These are phyloP conservation scores for Cystobasidium pallidum DNA, from an alignment of 1,284 basidiomycete genomes.

Conservation along the genomic window DNA sequence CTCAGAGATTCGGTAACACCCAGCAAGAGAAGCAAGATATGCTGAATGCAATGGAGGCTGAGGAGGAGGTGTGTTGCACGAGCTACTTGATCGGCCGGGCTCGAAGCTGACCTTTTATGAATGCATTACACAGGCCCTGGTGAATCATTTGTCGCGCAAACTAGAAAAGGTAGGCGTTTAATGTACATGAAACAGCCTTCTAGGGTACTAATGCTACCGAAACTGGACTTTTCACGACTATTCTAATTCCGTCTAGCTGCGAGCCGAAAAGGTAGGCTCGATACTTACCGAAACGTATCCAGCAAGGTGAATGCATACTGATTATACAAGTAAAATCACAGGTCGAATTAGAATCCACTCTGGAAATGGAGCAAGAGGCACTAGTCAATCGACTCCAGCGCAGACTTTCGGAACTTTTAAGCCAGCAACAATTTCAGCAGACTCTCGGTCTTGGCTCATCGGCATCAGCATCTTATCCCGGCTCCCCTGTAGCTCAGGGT, in stretches of 20 bases:
- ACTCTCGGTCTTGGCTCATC: constrained; percentile 17
- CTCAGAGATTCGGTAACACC: constrained; percentile 23
- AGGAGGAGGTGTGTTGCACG: constrained; percentile 11
- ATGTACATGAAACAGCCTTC: background rate
- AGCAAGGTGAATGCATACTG: background rate
- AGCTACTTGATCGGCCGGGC: constrained; percentile 6
- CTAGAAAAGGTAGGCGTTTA: constrained; percentile 28
- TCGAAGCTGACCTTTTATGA: background rate
- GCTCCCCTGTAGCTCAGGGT: constrained; percentile 23
- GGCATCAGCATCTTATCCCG: constrained; percentile 5
- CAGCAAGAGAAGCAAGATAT: constrained; percentile 37
- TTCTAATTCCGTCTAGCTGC: constrained; percentile 1
- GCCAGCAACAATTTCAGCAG: constrained; percentile 32
- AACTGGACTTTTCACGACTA: background rate
- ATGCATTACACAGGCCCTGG: constrained; percentile 19
- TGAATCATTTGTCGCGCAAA: constrained; percentile 32
- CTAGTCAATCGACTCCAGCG: constrained; percentile 33
- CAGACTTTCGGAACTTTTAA: constrained; percentile 27
- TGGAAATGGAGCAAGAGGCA: constrained; percentile 42
- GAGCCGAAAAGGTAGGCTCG: constrained; percentile 37
- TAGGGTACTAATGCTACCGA: background rate
- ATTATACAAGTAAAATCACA: background rate
- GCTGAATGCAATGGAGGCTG: constrained; percentile 29
- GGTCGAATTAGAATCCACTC: constrained; percentile 34
- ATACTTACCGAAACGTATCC: background rate